Base-by-base conservation (phyloP, 2,329 filamentous ascomycete genomes). In the Niveomyces coronatus region DNA sequence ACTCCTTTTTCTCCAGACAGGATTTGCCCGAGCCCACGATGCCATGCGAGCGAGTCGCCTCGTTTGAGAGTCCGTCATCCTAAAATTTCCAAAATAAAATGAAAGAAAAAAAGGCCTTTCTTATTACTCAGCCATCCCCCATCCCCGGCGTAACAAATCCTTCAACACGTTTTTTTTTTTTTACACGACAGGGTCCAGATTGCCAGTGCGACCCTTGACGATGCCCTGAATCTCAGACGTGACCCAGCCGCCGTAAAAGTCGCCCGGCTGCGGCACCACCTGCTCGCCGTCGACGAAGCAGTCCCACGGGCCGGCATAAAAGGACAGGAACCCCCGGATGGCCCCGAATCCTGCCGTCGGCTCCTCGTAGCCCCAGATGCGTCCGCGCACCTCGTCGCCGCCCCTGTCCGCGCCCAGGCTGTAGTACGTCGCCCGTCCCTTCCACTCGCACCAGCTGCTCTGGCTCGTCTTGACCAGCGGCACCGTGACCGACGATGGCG, bases 161-260 rank as follows among this genome's bases (percentile, higher is more conserved):
- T n/a, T n/a, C n/a, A n/a, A n/a, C n/a, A n/a, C n/a, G n/a, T n/a
- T n/a, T n/a, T n/a, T n/a, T n/a, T n/a, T n/a, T n/a, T n/a, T n/a
- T 44, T 32, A 56, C 3, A 62, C 43, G 11, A 56, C 47, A 9
- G 60, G 61, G 36, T 65, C 57, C 31, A 52, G 52, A 30, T 63
- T 64, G 5, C 63, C 64, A 39, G 56, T 53, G 31, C 51, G 51
- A 10, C 61, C 63, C 53, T 67, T 67, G 41, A 66, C 58, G 32
- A 67, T 63, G 20, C 72, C 70, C 46, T 70, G 68, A 43, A 79
- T 65, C 41, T 79, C 74, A 43, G 65, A 68, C 34, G 73, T 78
- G 43, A 74, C 70, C 74, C 76, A 80, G 3, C 75, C 75, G 17
- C 76, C 75, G 54, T 78, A 79, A 45, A 77, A 79, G 47, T 79